These are phyloP conservation scores for Cocos nucifera DNA, from an alignment of 176 grass and related monocot species.

Conservation along the genomic window DNA sequence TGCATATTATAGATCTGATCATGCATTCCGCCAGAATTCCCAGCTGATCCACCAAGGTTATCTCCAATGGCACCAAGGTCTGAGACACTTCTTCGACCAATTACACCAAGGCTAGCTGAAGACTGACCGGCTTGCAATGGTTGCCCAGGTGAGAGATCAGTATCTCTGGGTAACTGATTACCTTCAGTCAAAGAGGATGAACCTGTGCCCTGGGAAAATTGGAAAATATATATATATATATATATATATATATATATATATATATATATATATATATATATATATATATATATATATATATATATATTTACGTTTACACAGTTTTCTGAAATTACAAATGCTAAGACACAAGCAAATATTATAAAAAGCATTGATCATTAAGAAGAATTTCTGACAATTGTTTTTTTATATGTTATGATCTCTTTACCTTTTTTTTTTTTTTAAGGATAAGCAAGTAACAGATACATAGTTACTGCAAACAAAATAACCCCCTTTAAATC, in stretches of 20 bases:
- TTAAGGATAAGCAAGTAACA: too few relatives aligned
- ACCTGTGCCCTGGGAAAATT: conserved; percentile 28
- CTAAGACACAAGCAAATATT: too few relatives aligned
- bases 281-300: too few relatives aligned
- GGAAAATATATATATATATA: background rate
- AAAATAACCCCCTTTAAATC: too few relatives aligned
- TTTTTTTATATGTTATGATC: too few relatives aligned
- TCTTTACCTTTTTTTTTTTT: too few relatives aligned
- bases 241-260: too few relatives aligned
- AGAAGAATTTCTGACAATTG: too few relatives aligned
- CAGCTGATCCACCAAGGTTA: conserved; percentile 47
- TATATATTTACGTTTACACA: too few relatives aligned
- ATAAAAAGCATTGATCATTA: too few relatives aligned
- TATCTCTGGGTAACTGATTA: conserved; percentile 57
- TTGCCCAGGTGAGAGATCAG: conserved; percentile 69
- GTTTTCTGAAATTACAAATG: background rate
- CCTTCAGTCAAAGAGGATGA: conserved; percentile 49
- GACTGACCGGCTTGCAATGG: conserved; percentile 66
- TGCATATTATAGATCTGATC: conserved; percentile 77
- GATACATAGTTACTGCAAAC: too few relatives aligned
- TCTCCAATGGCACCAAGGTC: conserved; percentile 85
- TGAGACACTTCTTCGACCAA: conserved; percentile 79
- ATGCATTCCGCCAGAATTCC: conserved; percentile 37
- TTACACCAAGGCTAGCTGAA: conserved; percentile 69
- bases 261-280: too few relatives aligned